Conservation (phyloP, 2,329 filamentous ascomycete species). For the Thielaviopsis punctulata region DNA sequence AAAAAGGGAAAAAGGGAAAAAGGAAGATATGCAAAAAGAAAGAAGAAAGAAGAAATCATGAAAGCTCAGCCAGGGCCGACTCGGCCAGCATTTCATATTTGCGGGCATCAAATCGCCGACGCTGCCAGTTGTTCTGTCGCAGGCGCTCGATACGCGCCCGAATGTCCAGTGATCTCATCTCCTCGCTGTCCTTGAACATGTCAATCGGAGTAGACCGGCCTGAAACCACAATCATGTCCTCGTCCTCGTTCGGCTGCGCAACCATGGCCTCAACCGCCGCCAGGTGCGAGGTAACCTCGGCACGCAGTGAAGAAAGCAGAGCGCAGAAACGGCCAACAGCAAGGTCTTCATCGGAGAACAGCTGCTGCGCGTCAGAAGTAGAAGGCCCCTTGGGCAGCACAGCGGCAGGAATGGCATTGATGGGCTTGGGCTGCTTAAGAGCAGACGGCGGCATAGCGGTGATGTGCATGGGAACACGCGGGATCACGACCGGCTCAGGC, state of each 20-base stretch:
- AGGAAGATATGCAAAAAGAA: not conserved
- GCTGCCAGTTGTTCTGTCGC: constrained; percentile 35
- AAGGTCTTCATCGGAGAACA: constrained; percentile 23
- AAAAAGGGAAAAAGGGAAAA: constrained; percentile 2
- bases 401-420: not conserved
- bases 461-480: constrained; percentile 9
- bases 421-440: constrained; percentile 10
- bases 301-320: constrained; percentile 29
- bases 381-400: constrained; percentile 1
- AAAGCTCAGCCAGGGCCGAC: constrained; percentile 33
- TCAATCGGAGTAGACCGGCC: constrained; percentile 12
- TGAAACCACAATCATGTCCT: constrained; percentile 1
- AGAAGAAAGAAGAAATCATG: constrained; percentile 1
- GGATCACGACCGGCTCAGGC: constrained; percentile 10
- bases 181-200: constrained; percentile 18
- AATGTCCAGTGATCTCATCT: constrained; percentile 25
- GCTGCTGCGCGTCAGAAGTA: constrained; percentile 1
- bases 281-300: constrained; percentile 32
- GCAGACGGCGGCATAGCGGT: constrained; percentile 11
- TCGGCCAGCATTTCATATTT: constrained; percentile 37
- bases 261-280: constrained; percentile 27
- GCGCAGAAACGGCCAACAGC: constrained; percentile 32
- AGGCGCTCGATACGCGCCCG: constrained; percentile 36
- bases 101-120: constrained; percentile 35
- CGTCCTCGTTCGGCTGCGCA: constrained; percentile 13